Percentiles rank a stretch among this genome's conserved stretches.
Evolutionary conservation across 345 rosid species (phyloP).

Genomic region (Fremontodendron californicum): DNA sequence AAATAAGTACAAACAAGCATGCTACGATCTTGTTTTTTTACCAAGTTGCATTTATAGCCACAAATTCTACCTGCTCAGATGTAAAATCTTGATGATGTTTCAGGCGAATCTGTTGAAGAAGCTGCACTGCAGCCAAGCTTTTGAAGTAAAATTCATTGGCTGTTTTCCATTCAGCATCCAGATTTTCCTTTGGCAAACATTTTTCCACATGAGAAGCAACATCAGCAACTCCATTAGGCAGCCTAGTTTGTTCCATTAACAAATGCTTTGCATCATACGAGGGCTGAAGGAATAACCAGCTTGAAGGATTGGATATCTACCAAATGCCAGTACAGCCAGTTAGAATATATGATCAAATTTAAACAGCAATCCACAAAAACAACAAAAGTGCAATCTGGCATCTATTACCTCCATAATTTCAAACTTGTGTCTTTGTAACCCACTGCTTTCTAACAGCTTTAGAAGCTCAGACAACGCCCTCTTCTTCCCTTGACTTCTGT

Average conservation of each 20-base stretch:
- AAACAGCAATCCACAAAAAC: constrained; percentile 13
- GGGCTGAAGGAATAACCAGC: constrained; percentile 65
- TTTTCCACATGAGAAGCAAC: constrained; percentile 27
- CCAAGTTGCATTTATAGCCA: background rate
- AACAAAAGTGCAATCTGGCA: constrained; percentile 11
- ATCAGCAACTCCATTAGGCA: constrained; percentile 21
- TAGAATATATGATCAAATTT: background rate
- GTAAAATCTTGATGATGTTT: constrained; percentile 69
- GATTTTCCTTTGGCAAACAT: constrained; percentile 23
- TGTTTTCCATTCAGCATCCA: constrained; percentile 54
- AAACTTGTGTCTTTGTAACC: constrained; percentile 73
- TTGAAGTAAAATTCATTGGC: constrained; percentile 73
- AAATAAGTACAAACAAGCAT: background rate
- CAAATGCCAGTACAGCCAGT: constrained; percentile 19
- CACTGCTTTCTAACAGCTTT: constrained; percentile 64
- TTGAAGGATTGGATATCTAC: constrained; percentile 53
- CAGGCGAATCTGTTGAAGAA: constrained; percentile 54
- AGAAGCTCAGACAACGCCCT: constrained; percentile 69
- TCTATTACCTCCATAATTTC: constrained; percentile 56
- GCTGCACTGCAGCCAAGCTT: constrained; percentile 72
- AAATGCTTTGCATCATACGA: constrained; percentile 64
- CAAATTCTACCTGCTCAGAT: constrained; percentile 60
- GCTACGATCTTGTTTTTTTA: background rate
- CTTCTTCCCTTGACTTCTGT: constrained; percentile 55
- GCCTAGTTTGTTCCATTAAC: constrained; percentile 38